These are phyloP conservation scores for Leishmania major DNA, from an alignment of 208 protist species.

Conservation along the genomic window DNA sequence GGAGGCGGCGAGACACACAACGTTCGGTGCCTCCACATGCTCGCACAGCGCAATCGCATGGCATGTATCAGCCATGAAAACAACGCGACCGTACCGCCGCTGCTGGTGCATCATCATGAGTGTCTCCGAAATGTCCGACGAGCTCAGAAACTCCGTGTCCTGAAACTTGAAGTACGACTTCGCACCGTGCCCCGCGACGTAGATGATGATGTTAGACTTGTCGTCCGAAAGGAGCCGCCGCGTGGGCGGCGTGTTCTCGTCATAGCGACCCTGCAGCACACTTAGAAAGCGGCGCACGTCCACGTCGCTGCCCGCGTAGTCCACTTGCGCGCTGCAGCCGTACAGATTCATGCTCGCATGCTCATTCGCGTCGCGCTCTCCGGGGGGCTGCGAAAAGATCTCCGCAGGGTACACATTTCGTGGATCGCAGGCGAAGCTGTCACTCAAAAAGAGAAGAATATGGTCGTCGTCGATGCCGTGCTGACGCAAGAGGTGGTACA, in stretches of 20 bases:
- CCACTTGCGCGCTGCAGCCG: constrained; percentile 94
- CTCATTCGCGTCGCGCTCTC: background rate
- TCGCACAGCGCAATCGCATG: constrained; percentile 93
- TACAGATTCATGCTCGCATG: constrained; percentile 71
- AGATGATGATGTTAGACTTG: constrained; percentile 97
- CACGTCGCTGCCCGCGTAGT: constrained; percentile 97
- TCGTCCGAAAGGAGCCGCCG: constrained; percentile 94
- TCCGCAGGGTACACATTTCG: constrained; percentile 92
- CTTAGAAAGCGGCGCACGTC: constrained; percentile 96
- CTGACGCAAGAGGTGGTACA: constrained; percentile 96
- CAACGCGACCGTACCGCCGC: constrained; percentile 90
- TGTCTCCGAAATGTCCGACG: constrained; percentile 92
- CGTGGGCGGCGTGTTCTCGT: constrained; percentile 87
- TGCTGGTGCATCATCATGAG: constrained; percentile 96
- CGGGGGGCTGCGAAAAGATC: constrained; percentile 59
- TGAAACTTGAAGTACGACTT: constrained; percentile 98
- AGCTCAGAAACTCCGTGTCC: constrained; percentile 92
- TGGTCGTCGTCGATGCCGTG: constrained; percentile 95
- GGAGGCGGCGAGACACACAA: constrained; percentile 75
- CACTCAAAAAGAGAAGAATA: constrained; percentile 97
- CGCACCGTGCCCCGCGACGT: constrained; percentile 96
- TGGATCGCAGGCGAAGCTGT: constrained; percentile 98
- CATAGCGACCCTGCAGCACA: constrained; percentile 94
- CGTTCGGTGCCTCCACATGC: constrained; percentile 80
- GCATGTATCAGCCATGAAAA: constrained; percentile 97